These are phyloP conservation scores for Hypoxylon crocopeplum DNA, from an alignment of 495 filamentous ascomycete species.

Conservation along the genomic window DNA sequence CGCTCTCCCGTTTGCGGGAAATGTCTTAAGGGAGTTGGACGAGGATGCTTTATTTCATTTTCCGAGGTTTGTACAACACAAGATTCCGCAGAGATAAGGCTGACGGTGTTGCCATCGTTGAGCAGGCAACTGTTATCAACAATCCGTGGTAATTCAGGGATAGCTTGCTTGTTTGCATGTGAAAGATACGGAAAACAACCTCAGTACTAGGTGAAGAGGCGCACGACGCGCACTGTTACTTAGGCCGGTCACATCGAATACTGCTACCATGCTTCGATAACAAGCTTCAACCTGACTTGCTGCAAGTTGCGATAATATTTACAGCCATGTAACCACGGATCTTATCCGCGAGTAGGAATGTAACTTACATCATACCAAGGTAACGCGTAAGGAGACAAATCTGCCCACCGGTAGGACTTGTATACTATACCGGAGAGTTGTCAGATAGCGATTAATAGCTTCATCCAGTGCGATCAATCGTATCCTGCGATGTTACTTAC, in stretches of 20 bases:
- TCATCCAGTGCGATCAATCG: too few species aligned
- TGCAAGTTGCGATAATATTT: background rate
- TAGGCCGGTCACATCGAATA: background rate
- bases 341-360: slow-evolving; percentile 7
- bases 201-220: slow-evolving; percentile 1
- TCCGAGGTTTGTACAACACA: slow-evolving; percentile 2
- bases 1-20: slow-evolving; percentile 4
- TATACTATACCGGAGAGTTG: too few species aligned
- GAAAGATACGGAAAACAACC: background rate
- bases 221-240: background rate
- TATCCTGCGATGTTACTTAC: too few species aligned
- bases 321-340: slow-evolving; percentile 14
- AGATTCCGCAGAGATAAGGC: slow-evolving; percentile 4
- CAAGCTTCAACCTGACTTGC: background rate
- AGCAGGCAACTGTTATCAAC: slow-evolving; percentile 6
- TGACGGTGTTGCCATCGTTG: background rate
- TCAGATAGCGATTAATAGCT: too few species aligned
- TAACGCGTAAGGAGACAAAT: background rate
- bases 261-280: background rate
- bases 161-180: slow-evolving; percentile 10
- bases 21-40: background rate
- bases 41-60: background rate
- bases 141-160: slow-evolving; percentile 5
- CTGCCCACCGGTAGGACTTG: background rate
- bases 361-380: background rate